Percentiles rank a stretch among this genome's conserved stretches.
These are phyloP conservation scores for Candida railenensis DNA, from an alignment of 805 yeast genomes.

Conservation along the genomic window DNA sequence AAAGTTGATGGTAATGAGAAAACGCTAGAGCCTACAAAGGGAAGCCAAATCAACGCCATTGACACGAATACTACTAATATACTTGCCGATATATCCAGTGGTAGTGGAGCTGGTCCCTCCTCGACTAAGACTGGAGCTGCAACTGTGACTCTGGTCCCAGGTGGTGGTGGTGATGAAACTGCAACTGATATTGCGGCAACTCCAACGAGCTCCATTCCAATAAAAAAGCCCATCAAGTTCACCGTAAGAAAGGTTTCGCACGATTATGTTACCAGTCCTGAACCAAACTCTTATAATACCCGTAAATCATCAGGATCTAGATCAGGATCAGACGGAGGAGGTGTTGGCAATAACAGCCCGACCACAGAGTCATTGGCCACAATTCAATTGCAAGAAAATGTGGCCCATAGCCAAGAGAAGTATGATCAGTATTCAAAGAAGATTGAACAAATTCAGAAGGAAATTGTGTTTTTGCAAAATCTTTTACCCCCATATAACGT, in stretches of 20 bases:
- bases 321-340: not conserved
- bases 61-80: too few species aligned
- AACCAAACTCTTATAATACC: not conserved
- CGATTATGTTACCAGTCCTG: slow-evolving; percentile 21
- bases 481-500: slow-evolving; percentile 45
- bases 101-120: not conserved
- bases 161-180: too few species aligned
- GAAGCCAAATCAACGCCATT: not conserved
- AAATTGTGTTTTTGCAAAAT: slow-evolving; percentile 34
- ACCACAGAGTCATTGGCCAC: not conserved
- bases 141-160: too few species aligned
- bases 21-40: not conserved
- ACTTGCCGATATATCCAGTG: not conserved
- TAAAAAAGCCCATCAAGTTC: slow-evolving; percentile 28
- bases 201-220: not conserved
- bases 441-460: slow-evolving; percentile 39
- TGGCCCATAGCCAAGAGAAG: slow-evolving; percentile 28
- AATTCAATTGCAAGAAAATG: slow-evolving; percentile 11
- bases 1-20: not conserved
- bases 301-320: slow-evolving; percentile 2
- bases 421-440: slow-evolving; percentile 31
- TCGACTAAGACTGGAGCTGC: not conserved
- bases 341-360: not conserved
- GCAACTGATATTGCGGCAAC: not conserved
- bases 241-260: slow-evolving; percentile 34